Evolutionary conservation across 257 asterid genomes (phyloP), one percentile per base, ranked within the genome.

Genomic region (Lycium ferocissimum): DNA sequence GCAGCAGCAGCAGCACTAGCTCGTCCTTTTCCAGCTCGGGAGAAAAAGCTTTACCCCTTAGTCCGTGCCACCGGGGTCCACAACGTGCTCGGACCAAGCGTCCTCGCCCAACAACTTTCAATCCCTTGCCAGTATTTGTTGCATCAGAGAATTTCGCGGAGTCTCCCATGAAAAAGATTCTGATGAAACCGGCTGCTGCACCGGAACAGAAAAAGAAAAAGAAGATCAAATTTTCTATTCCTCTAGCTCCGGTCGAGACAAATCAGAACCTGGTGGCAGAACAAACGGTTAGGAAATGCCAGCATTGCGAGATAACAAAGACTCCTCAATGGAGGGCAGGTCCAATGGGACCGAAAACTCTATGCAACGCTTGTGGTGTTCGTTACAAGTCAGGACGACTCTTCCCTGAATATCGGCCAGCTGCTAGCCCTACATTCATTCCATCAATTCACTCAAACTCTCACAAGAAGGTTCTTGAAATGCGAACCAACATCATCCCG

Each of bases 51-150:
- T 18, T 90, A 80, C 95, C 93, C 8, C 91, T 91, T 17, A 82
- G 91, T 87, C 89, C 92, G 5, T 84, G 76, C 54, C 92, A 89
- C 5, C 93, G 90, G 1, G 97, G 95, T 18, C 84, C 96, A 2
- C 99, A 96, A 53, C 94, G 97, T 26, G 99, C 99, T 2, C 94
- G 98, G 13, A 94, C 94, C 90, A 96, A 96, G 80, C 98, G 99
- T 11, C 96, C 98, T 3, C 93, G 97, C 6, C 98, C 97, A 0
- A 81, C 94, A 4, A 85, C 94, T 0, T 95, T 94, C 71, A 91
- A 90, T 62, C 97, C 97, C 1, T 86, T 91, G 10, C 82, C 94
- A 0, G 91, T 88, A 17, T 84, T 92, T 7, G 43, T 84, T 47
- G 85, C 92, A 71, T 82, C 92, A 13, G 91, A 90, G 35, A 87